Percentiles rank a stretch among this genome's conserved stretches.
Evolutionary conservation across 164 flowering plant genomes (phyloP).

Genomic region (Stephania yunnanensis): DNA sequence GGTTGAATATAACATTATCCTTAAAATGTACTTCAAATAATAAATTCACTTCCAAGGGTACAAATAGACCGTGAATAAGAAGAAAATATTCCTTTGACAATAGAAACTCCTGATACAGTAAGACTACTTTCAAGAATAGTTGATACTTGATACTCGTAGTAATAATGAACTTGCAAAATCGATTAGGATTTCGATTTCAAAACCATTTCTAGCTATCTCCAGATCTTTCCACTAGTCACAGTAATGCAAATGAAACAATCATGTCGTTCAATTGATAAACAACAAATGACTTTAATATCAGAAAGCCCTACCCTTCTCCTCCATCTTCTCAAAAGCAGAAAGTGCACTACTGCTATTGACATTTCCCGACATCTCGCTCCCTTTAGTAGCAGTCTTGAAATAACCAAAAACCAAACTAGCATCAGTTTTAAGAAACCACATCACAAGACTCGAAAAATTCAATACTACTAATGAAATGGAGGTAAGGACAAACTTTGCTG

Average conservation of each 20-base stretch:
- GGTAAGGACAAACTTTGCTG: conserved; percentile 72
- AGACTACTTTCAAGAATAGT: neutral
- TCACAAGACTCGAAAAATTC: conserved; percentile 7
- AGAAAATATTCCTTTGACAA: no score
- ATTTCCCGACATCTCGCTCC: conserved; percentile 89
- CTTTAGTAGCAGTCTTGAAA: conserved; percentile 88
- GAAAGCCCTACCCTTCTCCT: conserved; percentile 71
- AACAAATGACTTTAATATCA: neutral
- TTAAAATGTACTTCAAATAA: no score
- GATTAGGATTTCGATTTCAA: no score
- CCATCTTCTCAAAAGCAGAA: conserved; percentile 98
- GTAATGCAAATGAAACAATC: neutral
- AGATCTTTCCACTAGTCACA: no score
- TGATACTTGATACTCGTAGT: no score
- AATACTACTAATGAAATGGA: neutral
- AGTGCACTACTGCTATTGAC: conserved; percentile 92
- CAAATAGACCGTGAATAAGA: no score
- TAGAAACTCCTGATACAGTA: no score
- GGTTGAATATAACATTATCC: no score
- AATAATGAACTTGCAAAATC: no score
- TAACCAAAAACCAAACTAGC: neutral
- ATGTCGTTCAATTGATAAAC: no score
- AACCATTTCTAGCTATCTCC: no score
- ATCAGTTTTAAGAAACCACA: neutral
- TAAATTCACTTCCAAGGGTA: no score